These are phyloP conservation scores for Ustilago sp. DNA, from an alignment of 1,284 basidiomycete genomes.

Conservation along the genomic window DNA sequence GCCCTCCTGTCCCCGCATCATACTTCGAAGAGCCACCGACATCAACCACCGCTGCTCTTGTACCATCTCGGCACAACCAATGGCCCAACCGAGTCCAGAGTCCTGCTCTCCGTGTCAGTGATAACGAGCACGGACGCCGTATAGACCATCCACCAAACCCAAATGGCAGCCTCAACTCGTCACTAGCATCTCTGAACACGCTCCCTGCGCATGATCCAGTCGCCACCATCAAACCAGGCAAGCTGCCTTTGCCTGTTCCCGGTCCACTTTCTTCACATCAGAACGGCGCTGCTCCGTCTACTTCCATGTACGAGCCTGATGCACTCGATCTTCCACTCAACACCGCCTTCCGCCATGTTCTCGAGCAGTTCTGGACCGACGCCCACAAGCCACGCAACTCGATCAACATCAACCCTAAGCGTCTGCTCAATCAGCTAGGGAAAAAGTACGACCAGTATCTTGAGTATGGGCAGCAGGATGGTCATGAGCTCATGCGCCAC, in stretches of 20 bases:
- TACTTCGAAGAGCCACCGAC: slow-evolving; percentile 13
- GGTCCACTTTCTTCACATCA: background rate
- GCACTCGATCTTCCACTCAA: slow-evolving; percentile 54
- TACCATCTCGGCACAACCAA: slow-evolving; percentile 21
- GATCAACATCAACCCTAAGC: slow-evolving; percentile 67
- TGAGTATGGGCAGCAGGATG: slow-evolving; percentile 86
- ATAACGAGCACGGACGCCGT: slow-evolving; percentile 52
- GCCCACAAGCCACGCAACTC: slow-evolving; percentile 27
- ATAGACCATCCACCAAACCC: slow-evolving; percentile 30
- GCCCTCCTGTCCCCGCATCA: slow-evolving; percentile 19
- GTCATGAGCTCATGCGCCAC: slow-evolving; percentile 89
- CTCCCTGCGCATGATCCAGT: slow-evolving; percentile 31
- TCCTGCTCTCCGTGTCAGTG: slow-evolving; percentile 53
- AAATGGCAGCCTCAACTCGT: slow-evolving; percentile 29
- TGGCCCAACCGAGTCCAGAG: slow-evolving; percentile 48
- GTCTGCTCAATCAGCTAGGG: slow-evolving; percentile 78
- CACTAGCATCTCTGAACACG: slow-evolving; percentile 30
- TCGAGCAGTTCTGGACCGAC: slow-evolving; percentile 59
- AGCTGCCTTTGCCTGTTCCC: slow-evolving; percentile 11
- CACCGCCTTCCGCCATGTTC: slow-evolving; percentile 56
- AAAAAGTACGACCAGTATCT: slow-evolving; percentile 92
- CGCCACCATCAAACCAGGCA: slow-evolving; percentile 40
- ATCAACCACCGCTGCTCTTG: slow-evolving; percentile 1
- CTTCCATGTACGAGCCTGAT: slow-evolving; percentile 32
- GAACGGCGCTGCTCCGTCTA: background rate